Evolutionary conservation across 441 rosid genomes (phyloP).

Genomic region (Erodium moschatum): DNA sequence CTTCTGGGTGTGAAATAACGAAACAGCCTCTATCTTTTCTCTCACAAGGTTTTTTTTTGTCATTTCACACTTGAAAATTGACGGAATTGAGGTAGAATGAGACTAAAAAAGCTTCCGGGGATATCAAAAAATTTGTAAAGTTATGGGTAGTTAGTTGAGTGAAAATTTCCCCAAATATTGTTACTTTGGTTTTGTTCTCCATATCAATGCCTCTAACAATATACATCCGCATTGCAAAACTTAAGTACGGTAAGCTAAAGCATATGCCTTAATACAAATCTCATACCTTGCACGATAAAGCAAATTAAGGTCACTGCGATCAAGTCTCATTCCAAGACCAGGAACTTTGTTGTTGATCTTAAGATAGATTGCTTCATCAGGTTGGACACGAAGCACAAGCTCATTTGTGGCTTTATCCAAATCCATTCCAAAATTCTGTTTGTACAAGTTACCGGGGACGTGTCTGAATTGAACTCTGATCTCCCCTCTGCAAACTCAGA

Average conservation of each 20-base stretch:
- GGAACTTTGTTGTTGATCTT: slow-evolving; percentile 92
- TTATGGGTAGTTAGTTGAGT: too few relatives aligned
- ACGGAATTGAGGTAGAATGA: too few relatives aligned
- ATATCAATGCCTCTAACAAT: neutral
- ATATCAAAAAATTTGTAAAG: too few relatives aligned
- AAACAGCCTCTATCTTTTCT: too few relatives aligned
- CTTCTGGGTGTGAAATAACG: too few relatives aligned
- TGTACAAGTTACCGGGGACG: slow-evolving; percentile 80
- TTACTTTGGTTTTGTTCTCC: neutral
- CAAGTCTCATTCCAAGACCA: slow-evolving; percentile 88
- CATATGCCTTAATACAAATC: neutral
- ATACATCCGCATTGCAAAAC: too few relatives aligned
- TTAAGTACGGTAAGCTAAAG: neutral
- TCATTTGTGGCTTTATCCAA: slow-evolving; percentile 75
- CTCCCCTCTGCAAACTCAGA: slow-evolving; percentile 55
- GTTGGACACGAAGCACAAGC: slow-evolving; percentile 87
- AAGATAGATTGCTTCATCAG: slow-evolving; percentile 86
- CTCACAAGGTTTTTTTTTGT: too few relatives aligned
- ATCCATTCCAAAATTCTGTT: slow-evolving; percentile 54
- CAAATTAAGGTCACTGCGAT: slow-evolving; percentile 74
- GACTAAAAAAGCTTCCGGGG: too few relatives aligned
- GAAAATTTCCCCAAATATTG: neutral
- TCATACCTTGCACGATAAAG: slow-evolving; percentile 59
- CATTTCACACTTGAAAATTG: too few relatives aligned
- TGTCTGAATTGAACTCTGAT: slow-evolving; percentile 89